A percentile compares a stretch with the other conserved stretches of the same genome.
These are phyloP conservation scores for Ambispora gerdemannii DNA, from an alignment of 192 early-diverging fungal genomes.

Conservation along the genomic window DNA sequence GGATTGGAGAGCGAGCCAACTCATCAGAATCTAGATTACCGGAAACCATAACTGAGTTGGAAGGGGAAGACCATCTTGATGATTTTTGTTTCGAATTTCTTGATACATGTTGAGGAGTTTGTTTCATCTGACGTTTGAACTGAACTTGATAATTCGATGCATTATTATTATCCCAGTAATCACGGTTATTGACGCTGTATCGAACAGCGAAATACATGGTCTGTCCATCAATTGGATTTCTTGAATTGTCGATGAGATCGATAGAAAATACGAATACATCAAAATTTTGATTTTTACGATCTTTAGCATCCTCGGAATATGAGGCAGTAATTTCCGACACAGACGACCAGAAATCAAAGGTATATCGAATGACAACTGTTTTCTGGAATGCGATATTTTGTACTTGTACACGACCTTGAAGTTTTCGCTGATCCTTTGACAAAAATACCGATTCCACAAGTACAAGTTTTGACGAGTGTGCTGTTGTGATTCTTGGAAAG, in stretches of 20 bases:
- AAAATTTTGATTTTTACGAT: slow-evolving; percentile 39
- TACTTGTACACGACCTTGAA: slow-evolving; percentile 70
- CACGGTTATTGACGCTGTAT: slow-evolving; percentile 66
- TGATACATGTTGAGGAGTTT: slow-evolving; percentile 23
- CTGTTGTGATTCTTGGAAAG: slow-evolving; percentile 33
- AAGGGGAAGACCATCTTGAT: slow-evolving; percentile 23
- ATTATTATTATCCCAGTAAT: slow-evolving; percentile 95
- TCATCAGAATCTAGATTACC: not conserved
- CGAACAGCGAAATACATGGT: slow-evolving; percentile 61
- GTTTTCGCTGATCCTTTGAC: slow-evolving; percentile 48
- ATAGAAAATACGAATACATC: slow-evolving; percentile 74
- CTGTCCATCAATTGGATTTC: slow-evolving; percentile 38
- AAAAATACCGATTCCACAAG: slow-evolving; percentile 55
- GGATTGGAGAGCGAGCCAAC: slow-evolving; percentile 6
- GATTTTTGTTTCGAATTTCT: slow-evolving; percentile 23
- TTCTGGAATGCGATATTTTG: slow-evolving; percentile 88
- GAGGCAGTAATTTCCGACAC: slow-evolving; percentile 61
- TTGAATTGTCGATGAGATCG: slow-evolving; percentile 51
- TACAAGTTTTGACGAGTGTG: slow-evolving; percentile 42
- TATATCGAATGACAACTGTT: slow-evolving; percentile 72
- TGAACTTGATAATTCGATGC: slow-evolving; percentile 80
- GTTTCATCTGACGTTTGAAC: slow-evolving; percentile 34
- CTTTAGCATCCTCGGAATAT: slow-evolving; percentile 54
- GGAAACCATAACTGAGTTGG: not conserved
- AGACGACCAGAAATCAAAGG: slow-evolving; percentile 79